A percentile compares a stretch with the other conserved stretches of the same genome.
These are phyloP conservation scores for Plantago rigida DNA, from an alignment of 305 asterid genomes.

Conservation along the genomic window DNA sequence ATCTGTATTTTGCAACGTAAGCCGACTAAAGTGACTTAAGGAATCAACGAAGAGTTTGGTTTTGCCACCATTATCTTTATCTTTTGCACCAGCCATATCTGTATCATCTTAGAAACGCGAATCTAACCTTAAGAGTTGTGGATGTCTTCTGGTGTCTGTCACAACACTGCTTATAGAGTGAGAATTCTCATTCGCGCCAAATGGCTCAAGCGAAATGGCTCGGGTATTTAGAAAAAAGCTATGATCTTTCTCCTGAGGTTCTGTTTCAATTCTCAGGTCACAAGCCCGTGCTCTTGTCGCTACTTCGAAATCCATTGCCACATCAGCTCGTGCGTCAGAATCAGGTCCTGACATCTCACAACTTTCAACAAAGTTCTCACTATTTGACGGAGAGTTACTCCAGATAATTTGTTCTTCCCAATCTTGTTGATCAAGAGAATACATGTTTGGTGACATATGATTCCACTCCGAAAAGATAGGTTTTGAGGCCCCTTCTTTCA, in stretches of 20 bases:
- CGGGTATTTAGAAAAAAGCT: slow-evolving; percentile 31
- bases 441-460: slow-evolving; percentile 40
- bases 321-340: slow-evolving; percentile 50
- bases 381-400: slow-evolving; percentile 61
- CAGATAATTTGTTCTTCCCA: slow-evolving; percentile 96
- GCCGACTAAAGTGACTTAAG: slow-evolving; percentile 61
- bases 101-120: slow-evolving; percentile 41
- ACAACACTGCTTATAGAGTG: slow-evolving; percentile 26
- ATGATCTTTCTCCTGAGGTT: slow-evolving; percentile 36
- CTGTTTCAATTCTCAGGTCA: slow-evolving; percentile 33
- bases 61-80: slow-evolving; percentile 32
- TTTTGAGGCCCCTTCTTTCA: slow-evolving; percentile 40
- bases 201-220: slow-evolving; percentile 56
- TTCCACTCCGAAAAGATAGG: slow-evolving; percentile 40
- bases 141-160: slow-evolving; percentile 46
- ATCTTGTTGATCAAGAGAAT: slow-evolving; percentile 85
- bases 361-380: slow-evolving; percentile 53
- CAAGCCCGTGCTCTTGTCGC: slow-evolving; percentile 26
- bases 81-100: slow-evolving; percentile 36
- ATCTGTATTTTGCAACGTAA: slow-evolving; percentile 66
- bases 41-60: slow-evolving; percentile 41
- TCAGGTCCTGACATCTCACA: slow-evolving; percentile 83
- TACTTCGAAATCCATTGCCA: slow-evolving; percentile 34
- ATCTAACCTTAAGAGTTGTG: slow-evolving; percentile 81
- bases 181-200: slow-evolving; percentile 40